A percentile compares a stretch with the other conserved stretches of the same genome.
Evolutionary conservation across 257 asterid genomes (phyloP).

Genomic region (Salvia miltiorrhiza): DNA sequence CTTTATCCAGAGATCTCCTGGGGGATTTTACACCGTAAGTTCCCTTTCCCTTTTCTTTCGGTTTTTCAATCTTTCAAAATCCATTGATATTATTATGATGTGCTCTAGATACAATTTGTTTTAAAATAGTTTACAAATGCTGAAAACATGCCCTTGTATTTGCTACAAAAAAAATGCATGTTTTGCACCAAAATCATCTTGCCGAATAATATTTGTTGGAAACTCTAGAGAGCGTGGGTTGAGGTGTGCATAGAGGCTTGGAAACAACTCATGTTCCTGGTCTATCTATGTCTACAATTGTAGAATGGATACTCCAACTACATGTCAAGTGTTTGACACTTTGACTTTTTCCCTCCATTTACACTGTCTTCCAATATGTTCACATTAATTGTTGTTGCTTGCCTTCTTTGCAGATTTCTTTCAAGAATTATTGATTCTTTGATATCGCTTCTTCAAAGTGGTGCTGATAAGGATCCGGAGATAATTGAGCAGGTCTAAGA

Average conservation of each 20-base stretch:
- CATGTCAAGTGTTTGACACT: background rate
- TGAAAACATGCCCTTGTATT: no score
- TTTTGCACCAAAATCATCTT: background rate
- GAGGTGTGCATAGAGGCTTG: background rate
- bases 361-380: background rate
- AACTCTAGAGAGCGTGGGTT: background rate
- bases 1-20: conserved; percentile 83
- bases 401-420: conserved; percentile 61
- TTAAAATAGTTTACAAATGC: background rate
- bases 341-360: background rate
- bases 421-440: conserved; percentile 53
- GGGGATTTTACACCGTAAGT: conserved; percentile 84
- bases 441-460: conserved; percentile 62
- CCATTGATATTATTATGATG: background rate
- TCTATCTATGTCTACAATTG: background rate
- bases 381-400: background rate
- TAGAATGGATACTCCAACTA: background rate
- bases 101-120: background rate
- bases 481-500: conserved; percentile 73
- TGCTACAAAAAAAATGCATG: no score
- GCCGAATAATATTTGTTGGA: background rate
- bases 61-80: background rate
- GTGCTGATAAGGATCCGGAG: conserved; percentile 93
- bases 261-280: background rate
- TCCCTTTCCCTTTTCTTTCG: background rate